Percentiles rank a stretch among this genome's conserved stretches.
phyloP scores from a whole-genome alignment of 305 asterid species.

The Fraxinus ornus region DNA sequence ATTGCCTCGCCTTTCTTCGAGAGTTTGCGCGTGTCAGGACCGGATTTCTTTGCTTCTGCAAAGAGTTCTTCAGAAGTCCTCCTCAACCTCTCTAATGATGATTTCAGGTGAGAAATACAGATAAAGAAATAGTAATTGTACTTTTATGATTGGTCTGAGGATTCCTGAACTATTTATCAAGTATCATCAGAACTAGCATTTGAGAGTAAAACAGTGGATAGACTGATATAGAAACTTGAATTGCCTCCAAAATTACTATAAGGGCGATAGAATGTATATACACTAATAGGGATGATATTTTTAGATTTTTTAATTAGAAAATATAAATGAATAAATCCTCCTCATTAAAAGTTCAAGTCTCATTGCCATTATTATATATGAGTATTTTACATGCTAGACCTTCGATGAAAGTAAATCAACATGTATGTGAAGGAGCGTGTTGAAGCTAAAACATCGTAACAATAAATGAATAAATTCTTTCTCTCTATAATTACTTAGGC shows the following conservation, averaged over 20 bases:
- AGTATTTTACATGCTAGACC: not conserved
- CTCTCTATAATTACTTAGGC: not conserved
- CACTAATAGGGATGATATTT: not conserved
- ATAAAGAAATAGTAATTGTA: not conserved
- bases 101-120: conserved; percentile 49
- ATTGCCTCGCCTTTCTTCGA: conserved; percentile 84
- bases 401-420: not conserved
- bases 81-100: conserved; percentile 37
- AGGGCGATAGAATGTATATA: not conserved
- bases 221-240: not conserved
- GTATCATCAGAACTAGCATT: not conserved
- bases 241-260: not conserved
- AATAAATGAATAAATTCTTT: not conserved
- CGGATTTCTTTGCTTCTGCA: conserved; percentile 63
- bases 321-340: not conserved
- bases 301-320: not conserved
- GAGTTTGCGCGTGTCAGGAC: conserved; percentile 71
- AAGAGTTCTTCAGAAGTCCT: conserved; percentile 48
- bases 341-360: not conserved
- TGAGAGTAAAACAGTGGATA: not conserved
- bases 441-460: not conserved
- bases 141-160: not conserved
- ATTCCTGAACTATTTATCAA: not conserved
- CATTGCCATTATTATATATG: not conserved
- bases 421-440: not conserved